phyloP scores from a whole-genome alignment of 1,284 basidiomycete species.

The Austroboletus olivaceoglutinosus region DNA sequence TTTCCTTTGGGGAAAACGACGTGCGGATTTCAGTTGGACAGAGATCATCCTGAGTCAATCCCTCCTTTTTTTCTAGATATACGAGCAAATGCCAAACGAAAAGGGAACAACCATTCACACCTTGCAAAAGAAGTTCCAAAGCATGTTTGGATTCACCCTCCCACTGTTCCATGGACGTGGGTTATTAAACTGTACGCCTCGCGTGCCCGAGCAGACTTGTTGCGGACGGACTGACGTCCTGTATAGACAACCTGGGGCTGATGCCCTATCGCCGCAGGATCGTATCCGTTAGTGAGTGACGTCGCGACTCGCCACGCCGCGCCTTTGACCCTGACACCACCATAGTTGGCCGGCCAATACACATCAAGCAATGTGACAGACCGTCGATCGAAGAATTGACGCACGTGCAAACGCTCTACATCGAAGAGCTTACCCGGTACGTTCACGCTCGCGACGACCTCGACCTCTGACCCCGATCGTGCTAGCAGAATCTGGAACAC shows the following conservation, averaged over 20 bases:
- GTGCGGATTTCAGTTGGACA: slow-evolving; percentile 46
- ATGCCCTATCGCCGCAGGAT: slow-evolving; percentile 95
- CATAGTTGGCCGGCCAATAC: slow-evolving; percentile 87
- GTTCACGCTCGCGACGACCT: slow-evolving; percentile 17
- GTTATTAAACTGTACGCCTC: slow-evolving; percentile 78
- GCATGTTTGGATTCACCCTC: slow-evolving; percentile 93
- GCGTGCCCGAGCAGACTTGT: background rate
- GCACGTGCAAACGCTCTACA: slow-evolving; percentile 82
- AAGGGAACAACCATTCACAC: slow-evolving; percentile 87
- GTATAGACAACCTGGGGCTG: slow-evolving; percentile 79
- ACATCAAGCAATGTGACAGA: slow-evolving; percentile 72
- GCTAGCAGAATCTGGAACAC: slow-evolving; percentile 87
- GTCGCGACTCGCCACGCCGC: background rate
- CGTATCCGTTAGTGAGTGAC: slow-evolving; percentile 83
- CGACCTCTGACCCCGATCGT: background rate
- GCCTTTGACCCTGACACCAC: background rate
- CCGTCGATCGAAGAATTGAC: slow-evolving; percentile 82
- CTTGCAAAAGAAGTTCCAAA: slow-evolving; percentile 88
- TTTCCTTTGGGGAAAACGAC: slow-evolving; percentile 98
- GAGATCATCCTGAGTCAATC: background rate
- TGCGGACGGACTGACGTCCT: background rate
- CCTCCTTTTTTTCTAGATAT: slow-evolving; percentile 60
- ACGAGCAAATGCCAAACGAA: slow-evolving; percentile 93
- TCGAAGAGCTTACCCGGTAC: slow-evolving; percentile 86
- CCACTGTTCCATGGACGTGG: slow-evolving; percentile 93